Percentiles rank a stretch among this genome's conserved stretches.
Evolutionary conservation across 176 grass and related monocot species (phyloP).

Genomic region (Ananas comosus): DNA sequence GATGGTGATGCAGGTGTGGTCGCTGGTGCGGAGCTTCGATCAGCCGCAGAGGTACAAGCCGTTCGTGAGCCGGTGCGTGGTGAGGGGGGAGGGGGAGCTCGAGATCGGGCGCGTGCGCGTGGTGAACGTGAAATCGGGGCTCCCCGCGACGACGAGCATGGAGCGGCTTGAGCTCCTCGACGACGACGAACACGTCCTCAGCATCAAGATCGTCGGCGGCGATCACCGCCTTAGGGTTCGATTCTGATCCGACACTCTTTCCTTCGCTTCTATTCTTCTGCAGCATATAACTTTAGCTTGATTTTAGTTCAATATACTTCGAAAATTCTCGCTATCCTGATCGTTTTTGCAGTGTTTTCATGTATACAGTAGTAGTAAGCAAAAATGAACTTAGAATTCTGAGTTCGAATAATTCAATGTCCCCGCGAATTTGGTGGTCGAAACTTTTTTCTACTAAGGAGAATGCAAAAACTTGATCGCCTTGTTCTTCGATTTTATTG

Average conservation of each 20-base stretch:
- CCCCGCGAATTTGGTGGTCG: too few species aligned
- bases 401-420: too few species aligned
- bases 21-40: background rate
- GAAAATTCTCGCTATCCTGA: too few species aligned
- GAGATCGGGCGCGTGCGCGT: background rate
- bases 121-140: background rate
- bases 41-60: constrained; percentile 2
- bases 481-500: too few species aligned
- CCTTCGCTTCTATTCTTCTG: background rate
- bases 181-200: constrained; percentile 21
- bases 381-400: too few species aligned
- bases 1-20: background rate
- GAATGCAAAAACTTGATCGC: too few species aligned
- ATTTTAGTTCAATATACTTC: too few species aligned
- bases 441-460: too few species aligned
- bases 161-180: constrained; percentile 27
- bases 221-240: constrained; percentile 14
- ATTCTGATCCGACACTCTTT: background rate
- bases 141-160: constrained; percentile 23
- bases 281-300: too few species aligned
- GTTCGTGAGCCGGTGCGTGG: background rate
- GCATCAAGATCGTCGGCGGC: constrained; percentile 19
- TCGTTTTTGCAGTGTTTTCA: too few species aligned
- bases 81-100: background rate
- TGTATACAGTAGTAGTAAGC: too few species aligned